Conservation (phyloP, 352 stramenopile genomes). For the Phytophthora colocasiae region DNA sequence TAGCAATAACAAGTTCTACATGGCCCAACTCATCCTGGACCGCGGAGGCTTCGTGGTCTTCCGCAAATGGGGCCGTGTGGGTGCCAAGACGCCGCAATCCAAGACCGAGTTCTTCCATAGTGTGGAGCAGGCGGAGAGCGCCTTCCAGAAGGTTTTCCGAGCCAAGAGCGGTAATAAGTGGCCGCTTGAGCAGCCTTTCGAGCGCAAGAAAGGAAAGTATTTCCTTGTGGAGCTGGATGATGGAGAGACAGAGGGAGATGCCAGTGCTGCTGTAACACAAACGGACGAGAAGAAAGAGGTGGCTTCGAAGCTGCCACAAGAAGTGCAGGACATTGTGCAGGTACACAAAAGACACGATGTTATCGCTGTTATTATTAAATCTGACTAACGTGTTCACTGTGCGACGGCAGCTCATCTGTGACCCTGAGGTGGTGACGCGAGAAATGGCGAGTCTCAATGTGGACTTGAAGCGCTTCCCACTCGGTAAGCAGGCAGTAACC, state of each 20-base stretch:
- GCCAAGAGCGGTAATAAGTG: slow-evolving; percentile 72
- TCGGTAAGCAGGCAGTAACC: slow-evolving; percentile 30
- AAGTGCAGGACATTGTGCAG: slow-evolving; percentile 51
- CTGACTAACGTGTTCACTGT: too few relatives aligned
- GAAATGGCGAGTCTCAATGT: slow-evolving; percentile 59
- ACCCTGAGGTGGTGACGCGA: slow-evolving; percentile 52
- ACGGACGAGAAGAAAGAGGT: slow-evolving; percentile 39
- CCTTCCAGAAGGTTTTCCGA: slow-evolving; percentile 56
- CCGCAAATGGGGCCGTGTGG: slow-evolving; percentile 29
- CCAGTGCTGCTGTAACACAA: slow-evolving; percentile 27
- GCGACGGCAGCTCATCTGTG: slow-evolving; percentile 50
- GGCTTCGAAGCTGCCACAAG: slow-evolving; percentile 36
- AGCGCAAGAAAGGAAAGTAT: slow-evolving; percentile 64
- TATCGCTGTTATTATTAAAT: neutral
- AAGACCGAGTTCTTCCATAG: too few relatives aligned
- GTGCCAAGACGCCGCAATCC: slow-evolving; percentile 46
- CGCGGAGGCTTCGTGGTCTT: slow-evolving; percentile 53
- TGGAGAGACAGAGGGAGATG: slow-evolving; percentile 31
- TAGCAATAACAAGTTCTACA: slow-evolving; percentile 87
- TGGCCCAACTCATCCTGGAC: slow-evolving; percentile 69
- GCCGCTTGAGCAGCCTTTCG: slow-evolving; percentile 53
- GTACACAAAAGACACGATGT: slow-evolving; percentile 12
- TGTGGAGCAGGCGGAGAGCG: too few relatives aligned
- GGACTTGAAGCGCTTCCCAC: slow-evolving; percentile 60
- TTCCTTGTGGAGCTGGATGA: slow-evolving; percentile 69